Evolutionary conservation across 2,329 filamentous ascomycete genomes (phyloP).

Genomic region (Ophiocordyceps australis): DNA sequence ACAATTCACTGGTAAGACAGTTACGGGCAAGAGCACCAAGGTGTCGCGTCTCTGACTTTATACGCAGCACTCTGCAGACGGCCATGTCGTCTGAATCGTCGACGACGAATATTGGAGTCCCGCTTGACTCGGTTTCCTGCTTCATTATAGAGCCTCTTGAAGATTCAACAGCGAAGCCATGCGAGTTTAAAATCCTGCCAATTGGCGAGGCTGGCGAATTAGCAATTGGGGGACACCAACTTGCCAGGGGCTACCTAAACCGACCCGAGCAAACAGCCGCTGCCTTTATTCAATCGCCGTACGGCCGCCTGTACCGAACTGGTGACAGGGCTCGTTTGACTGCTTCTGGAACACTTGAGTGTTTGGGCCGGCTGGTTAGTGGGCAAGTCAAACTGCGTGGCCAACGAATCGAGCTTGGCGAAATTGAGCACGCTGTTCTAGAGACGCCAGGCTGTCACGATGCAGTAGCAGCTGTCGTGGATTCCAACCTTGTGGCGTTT

Average conservation of each 20-base stretch:
- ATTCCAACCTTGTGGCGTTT: constrained; percentile 56
- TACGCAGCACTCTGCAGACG: constrained; percentile 46
- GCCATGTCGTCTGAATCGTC: constrained; percentile 36
- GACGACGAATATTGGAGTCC: constrained; percentile 55
- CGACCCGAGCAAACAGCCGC: constrained; percentile 53
- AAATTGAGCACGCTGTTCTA: constrained; percentile 54
- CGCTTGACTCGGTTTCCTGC: constrained; percentile 64
- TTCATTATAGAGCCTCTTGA: constrained; percentile 41
- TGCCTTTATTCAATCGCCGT: constrained; percentile 51
- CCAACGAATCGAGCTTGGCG: constrained; percentile 65
- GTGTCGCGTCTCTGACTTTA: not conserved
- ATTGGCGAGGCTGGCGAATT: constrained; percentile 60
- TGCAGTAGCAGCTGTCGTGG: constrained; percentile 48
- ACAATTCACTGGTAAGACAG: constrained; percentile 57
- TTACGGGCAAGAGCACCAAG: no score
- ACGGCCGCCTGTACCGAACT: constrained; percentile 63
- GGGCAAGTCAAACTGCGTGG: constrained; percentile 80
- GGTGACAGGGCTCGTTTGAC: constrained; percentile 65
- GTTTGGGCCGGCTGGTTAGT: constrained; percentile 58
- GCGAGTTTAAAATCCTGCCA: constrained; percentile 37
- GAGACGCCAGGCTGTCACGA: constrained; percentile 43
- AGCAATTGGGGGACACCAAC: constrained; percentile 61
- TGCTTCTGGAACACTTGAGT: constrained; percentile 56
- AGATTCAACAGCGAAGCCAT: no score
- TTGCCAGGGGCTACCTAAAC: constrained; percentile 71